A percentile compares a stretch with the other conserved stretches of the same genome.
Conservation (phyloP, 208 protist species). For the Cochliopodium minus region DNA sequence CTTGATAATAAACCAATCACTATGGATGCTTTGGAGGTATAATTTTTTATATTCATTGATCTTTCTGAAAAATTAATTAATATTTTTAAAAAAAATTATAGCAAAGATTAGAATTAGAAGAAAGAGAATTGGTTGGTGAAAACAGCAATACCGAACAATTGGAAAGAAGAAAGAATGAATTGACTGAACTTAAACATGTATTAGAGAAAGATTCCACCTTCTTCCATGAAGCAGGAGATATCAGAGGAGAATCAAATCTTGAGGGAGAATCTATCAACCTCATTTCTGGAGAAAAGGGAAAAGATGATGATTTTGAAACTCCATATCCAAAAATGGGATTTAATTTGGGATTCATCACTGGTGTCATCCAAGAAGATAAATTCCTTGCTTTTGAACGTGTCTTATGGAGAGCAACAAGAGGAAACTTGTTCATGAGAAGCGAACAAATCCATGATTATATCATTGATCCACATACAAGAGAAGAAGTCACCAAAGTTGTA, state of each 20-base stretch:
- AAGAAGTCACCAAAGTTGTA: constrained; percentile 65
- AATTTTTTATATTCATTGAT: too few relatives aligned
- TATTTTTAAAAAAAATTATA: too few relatives aligned
- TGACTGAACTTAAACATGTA: constrained; percentile 41
- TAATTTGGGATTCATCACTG: constrained; percentile 63
- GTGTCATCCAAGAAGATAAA: constrained; percentile 67
- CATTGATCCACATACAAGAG: constrained; percentile 45
- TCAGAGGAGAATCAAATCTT: background rate
- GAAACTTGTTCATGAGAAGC: constrained; percentile 78
- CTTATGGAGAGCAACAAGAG: constrained; percentile 76
- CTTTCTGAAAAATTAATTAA: too few relatives aligned
- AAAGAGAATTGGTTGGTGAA: constrained; percentile 66
- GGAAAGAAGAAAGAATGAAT: constrained; percentile 35
- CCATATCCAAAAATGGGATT: too few relatives aligned
- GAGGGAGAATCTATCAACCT: constrained; percentile 4
- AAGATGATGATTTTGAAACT: background rate
- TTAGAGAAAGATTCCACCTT: constrained; percentile 33
- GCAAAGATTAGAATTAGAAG: constrained; percentile 63
- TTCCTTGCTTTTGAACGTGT: constrained; percentile 69
- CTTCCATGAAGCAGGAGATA: constrained; percentile 24
- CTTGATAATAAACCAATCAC: background rate
- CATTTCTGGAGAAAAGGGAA: constrained; percentile 1
- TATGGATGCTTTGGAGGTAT: constrained; percentile 28
- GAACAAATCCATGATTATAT: constrained; percentile 65
- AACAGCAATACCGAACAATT: constrained; percentile 48